Conservation (phyloP, 805 yeast species). For the Vanderwaltozyma yarrowii region DNA sequence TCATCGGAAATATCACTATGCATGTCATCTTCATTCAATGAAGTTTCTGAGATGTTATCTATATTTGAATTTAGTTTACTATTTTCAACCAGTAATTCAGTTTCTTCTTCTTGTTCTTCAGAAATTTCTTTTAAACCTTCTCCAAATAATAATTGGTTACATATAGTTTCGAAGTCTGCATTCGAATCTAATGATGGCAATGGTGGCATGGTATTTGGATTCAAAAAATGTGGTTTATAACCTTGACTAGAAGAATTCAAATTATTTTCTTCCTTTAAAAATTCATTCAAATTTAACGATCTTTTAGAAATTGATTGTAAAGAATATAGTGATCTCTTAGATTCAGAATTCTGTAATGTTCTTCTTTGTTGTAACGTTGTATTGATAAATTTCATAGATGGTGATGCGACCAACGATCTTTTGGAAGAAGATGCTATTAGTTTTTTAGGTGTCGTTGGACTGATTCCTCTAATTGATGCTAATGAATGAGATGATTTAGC, state of each 20-base stretch:
- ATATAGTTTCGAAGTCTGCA: slow-evolving; percentile 23
- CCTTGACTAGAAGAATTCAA: too few species aligned
- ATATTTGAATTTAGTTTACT: not conserved
- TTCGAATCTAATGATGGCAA: slow-evolving; percentile 13
- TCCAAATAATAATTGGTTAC: slow-evolving; percentile 25
- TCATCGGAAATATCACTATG: not conserved
- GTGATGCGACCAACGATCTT: slow-evolving; percentile 4
- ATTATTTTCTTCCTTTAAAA: slow-evolving; percentile 14
- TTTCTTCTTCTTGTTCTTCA: slow-evolving; percentile 15
- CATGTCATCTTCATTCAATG: not conserved
- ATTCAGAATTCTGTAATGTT: slow-evolving; percentile 23
- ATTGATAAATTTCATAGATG: slow-evolving; percentile 2
- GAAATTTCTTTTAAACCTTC: slow-evolving; percentile 18
- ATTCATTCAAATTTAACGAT: slow-evolving; percentile 26
- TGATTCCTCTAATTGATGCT: slow-evolving; percentile 4
- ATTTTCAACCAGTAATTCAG: not conserved
- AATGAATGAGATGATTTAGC: slow-evolving; percentile 8
- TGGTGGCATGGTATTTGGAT: slow-evolving; percentile 10
- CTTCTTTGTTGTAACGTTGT: slow-evolving; percentile 6
- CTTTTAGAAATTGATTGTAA: slow-evolving; percentile 27
- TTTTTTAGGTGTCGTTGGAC: slow-evolving; percentile 12
- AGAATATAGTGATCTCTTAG: slow-evolving; percentile 27
- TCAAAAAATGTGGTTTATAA: not conserved
- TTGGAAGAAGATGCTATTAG: slow-evolving; percentile 10
- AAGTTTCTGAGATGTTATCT: too few species aligned